Base-by-base conservation (phyloP, 2,329 filamentous ascomycete species). In the Gaeumannomyces tritici region DNA sequence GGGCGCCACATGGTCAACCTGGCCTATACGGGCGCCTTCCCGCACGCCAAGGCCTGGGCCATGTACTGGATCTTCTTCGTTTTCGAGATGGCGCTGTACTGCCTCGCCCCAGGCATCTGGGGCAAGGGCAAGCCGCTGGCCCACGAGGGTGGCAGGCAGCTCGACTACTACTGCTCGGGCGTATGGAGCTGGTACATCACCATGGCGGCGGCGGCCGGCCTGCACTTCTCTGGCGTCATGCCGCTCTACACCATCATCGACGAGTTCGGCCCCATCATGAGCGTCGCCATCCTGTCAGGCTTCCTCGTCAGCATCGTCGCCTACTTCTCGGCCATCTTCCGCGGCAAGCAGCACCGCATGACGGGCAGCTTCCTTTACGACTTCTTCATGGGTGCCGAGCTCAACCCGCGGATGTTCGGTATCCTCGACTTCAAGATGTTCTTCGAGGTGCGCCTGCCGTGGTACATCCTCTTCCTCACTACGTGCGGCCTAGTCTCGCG, bases 31-130 rank as follows among this genome's bases (percentile, higher is more conserved):
- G 89, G 90, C 67, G 93, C 93, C 0, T 98, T 89, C 75, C 95
- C 95, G 2, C 87, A 86, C 63, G 72, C 86, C 61, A 88, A 88
- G 73, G 93, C 93, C 2, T 99, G 93, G 93, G 76, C 81, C 64
- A 96, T 96, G 72, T 99, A 98, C 81, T 99, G 95, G 95, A 80
- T 81, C 61, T 98, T 97, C 75, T 89, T 96, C 77, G 74, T 96
- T 69, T 89, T 92, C 63, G 90, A 98, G 77, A 90, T 82, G 63
- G 80, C 86, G 55, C 89, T 89, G 73, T 99, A 99, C 77, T 84
- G 93, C 71, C 78, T 87, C 64, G 84, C 97, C 70, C 95, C 95
- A 2, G 95, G 95, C 66, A 87, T 99, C 65, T 93, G 87, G 77
- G 86, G 87, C 64, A 89, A 91, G 72, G 95, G 95, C 68, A 96